These are phyloP conservation scores for Nemania diffusa DNA, from an alignment of 2,329 filamentous ascomycete species.

Conservation along the genomic window DNA sequence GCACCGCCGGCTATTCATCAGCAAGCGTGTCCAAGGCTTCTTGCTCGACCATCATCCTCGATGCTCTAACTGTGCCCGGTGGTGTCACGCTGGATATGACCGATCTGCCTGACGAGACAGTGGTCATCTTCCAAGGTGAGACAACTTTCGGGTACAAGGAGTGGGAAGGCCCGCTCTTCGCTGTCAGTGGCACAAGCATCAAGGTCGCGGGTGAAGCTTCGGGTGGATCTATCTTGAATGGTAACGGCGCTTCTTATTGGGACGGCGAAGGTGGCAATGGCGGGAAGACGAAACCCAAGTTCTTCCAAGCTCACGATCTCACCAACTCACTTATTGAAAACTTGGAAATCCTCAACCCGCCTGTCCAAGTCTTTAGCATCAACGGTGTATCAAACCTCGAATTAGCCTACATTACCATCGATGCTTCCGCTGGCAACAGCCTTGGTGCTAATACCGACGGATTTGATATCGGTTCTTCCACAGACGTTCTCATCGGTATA, in stretches of 20 bases:
- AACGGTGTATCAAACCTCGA: slow-evolving; percentile 5
- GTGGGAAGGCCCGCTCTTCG: slow-evolving; percentile 11
- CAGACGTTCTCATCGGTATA: slow-evolving; percentile 3
- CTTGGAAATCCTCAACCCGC: slow-evolving; percentile 9
- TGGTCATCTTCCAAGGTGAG: slow-evolving; percentile 12
- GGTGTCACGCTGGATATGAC: slow-evolving; percentile 10
- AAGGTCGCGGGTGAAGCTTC: slow-evolving; percentile 7
- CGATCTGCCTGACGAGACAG: slow-evolving; percentile 10
- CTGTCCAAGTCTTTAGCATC: slow-evolving; percentile 8
- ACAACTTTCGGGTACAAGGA: slow-evolving; percentile 2
- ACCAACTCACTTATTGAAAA: slow-evolving; percentile 13
- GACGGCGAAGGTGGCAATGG: slow-evolving; percentile 10
- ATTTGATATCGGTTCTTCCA: slow-evolving; percentile 6
- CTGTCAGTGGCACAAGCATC: slow-evolving; percentile 3
- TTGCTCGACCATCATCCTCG: slow-evolving; percentile 14
- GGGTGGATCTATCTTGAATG: slow-evolving; percentile 5
- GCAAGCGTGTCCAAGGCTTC: slow-evolving; percentile 9
- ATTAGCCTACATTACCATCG: slow-evolving; percentile 6
- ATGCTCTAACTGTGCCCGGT: slow-evolving; percentile 4
- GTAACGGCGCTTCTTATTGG: slow-evolving; percentile 5
- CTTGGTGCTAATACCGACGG: slow-evolving; percentile 6
- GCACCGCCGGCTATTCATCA: slow-evolving; percentile 12
- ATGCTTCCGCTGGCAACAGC: slow-evolving; percentile 8
- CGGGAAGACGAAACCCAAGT: slow-evolving; percentile 9
- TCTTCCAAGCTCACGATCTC: slow-evolving; percentile 12